Conservation (phyloP, 1,139 yeast genomes). For the Pneumocystis wakefieldiae region DNA sequence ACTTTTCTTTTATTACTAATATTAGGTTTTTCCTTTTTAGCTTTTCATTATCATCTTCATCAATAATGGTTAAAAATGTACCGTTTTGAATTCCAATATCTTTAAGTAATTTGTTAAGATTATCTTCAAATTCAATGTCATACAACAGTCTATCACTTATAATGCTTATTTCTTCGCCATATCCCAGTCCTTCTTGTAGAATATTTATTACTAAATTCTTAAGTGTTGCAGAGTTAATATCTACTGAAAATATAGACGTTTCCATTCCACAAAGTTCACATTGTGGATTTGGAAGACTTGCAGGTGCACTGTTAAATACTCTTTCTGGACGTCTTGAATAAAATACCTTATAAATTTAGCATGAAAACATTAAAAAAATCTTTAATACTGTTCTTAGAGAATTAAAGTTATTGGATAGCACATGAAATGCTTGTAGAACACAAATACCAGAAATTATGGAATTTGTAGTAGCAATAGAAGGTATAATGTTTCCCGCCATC, state of each 20-base stretch:
- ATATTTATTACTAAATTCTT: conserved; percentile 32
- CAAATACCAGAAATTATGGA: conserved; percentile 89
- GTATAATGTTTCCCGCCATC: conserved; percentile 94
- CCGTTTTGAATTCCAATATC: conserved; percentile 48
- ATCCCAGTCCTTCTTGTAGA: conserved; percentile 37
- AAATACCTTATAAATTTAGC: conserved; percentile 32
- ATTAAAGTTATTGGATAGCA: conserved; percentile 25
- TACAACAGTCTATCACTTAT: conserved; percentile 54
- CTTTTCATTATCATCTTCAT: conserved; percentile 45
- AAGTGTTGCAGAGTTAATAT: conserved; percentile 24
- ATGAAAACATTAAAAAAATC: background rate
- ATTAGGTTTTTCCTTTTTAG: conserved; percentile 44
- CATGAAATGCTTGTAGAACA: conserved; percentile 51
- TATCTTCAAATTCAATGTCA: conserved; percentile 83
- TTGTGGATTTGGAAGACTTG: conserved; percentile 45
- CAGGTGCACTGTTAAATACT: conserved; percentile 48
- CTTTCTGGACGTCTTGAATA: conserved; percentile 53
- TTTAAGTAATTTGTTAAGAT: conserved; percentile 34
- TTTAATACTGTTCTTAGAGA: conserved; percentile 18
- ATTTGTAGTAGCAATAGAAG: conserved; percentile 96
- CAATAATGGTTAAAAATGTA: conserved; percentile 52
- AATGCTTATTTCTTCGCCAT: conserved; percentile 52
- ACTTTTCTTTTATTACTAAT: conserved; percentile 32
- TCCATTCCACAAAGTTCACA: conserved; percentile 65
- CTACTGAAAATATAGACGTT: conserved; percentile 35